Conservation (phyloP, 2,329 filamentous ascomycete genomes). For the Sarocladium kiliense region DNA sequence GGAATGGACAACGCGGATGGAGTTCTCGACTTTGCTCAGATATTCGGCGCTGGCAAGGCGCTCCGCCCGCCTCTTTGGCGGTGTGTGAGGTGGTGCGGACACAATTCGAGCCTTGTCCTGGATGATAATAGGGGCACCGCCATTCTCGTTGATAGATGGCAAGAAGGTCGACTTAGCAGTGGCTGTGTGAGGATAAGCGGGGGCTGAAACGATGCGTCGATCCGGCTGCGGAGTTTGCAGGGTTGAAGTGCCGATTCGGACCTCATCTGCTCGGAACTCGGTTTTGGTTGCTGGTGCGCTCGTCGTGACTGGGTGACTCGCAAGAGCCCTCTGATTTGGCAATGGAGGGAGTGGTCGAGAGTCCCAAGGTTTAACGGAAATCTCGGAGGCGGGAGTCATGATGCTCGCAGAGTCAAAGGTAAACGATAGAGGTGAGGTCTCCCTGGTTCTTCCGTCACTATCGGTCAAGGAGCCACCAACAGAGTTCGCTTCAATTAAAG, state of each 20-base stretch:
- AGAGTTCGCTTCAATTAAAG: constrained; percentile 37
- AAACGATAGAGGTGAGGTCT: constrained; percentile 38
- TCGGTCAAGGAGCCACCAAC: constrained; percentile 28
- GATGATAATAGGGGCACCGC: constrained; percentile 13
- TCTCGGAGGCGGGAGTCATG: constrained; percentile 21
- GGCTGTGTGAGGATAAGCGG: constrained; percentile 36
- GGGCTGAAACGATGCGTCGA: constrained; percentile 46
- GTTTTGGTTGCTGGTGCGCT: neutral
- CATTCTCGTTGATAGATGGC: constrained; percentile 45
- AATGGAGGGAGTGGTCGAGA: constrained; percentile 48
- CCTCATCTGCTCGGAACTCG: neutral
- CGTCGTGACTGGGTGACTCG: neutral
- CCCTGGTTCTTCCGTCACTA: constrained; percentile 23
- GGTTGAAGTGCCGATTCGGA: neutral
- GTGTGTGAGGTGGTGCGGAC: constrained; percentile 38
- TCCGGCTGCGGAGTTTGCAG: constrained; percentile 26
- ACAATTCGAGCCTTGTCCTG: constrained; percentile 38
- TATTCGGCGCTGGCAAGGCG: constrained; percentile 35
- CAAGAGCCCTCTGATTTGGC: constrained; percentile 19
- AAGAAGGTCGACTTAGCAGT: constrained; percentile 31
- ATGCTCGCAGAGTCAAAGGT: constrained; percentile 28
- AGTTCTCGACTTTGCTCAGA: constrained; percentile 41
- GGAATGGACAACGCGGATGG: constrained; percentile 51
- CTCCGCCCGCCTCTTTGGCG: constrained; percentile 24
- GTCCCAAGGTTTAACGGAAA: constrained; percentile 34